A percentile compares a stretch with the other conserved stretches of the same genome.
Evolutionary conservation across 2,329 filamentous ascomycete species (phyloP).

Genomic region (Colletotrichum tropicicola): DNA sequence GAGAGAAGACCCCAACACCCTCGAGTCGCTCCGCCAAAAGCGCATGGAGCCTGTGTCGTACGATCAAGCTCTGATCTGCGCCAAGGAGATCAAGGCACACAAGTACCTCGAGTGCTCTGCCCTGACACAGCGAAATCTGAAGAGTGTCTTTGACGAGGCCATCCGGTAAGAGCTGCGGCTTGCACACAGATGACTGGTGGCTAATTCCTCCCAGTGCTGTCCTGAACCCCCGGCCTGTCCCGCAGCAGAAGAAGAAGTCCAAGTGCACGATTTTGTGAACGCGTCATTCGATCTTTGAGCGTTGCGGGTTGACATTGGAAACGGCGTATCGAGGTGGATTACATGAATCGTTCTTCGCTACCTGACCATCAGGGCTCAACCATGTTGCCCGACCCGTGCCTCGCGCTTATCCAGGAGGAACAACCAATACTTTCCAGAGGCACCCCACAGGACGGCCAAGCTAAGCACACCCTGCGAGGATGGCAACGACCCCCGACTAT

Average conservation of each 20-base stretch:
- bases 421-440: constrained; percentile 8
- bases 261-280: constrained; percentile 76
- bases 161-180: constrained; percentile 80
- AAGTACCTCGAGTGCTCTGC: constrained; percentile 99
- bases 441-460: not conserved
- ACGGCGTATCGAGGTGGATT: constrained; percentile 21
- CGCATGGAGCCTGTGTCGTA: constrained; percentile 98
- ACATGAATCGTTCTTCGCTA: constrained; percentile 3
- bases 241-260: constrained; percentile 67
- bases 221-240: constrained; percentile 71
- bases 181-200: constrained; percentile 33
- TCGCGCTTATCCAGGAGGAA: constrained; percentile 9
- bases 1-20: constrained; percentile 85
- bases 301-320: constrained; percentile 22
- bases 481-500: constrained; percentile 8
- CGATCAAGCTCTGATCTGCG: constrained; percentile 87
- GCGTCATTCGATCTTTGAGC: constrained; percentile 13
- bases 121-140: constrained; percentile 93
- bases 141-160: constrained; percentile 98
- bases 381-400: constrained; percentile 17
- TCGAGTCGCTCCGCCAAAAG: constrained; percentile 85
- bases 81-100: constrained; percentile 93
- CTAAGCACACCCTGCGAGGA: constrained; percentile 12
- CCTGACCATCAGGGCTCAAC: constrained; percentile 14
- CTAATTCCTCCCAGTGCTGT: constrained; percentile 65